phyloP scores from a whole-genome alignment of 2,329 filamentous ascomycete species.

The Hymenoscyphus fructigenus region DNA sequence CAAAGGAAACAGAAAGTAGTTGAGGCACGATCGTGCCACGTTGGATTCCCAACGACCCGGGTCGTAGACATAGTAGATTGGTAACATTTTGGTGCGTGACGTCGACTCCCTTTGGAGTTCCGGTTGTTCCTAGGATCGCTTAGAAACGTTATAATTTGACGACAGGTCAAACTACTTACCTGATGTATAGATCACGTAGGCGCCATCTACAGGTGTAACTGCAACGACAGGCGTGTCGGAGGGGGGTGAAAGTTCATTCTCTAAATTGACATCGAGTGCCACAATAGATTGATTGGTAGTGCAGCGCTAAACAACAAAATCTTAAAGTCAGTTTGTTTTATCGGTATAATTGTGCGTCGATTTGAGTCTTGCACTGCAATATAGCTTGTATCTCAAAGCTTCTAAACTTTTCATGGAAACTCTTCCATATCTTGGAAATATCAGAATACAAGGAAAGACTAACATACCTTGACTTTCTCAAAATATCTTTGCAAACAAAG shows the following conservation, averaged over 20 bases:
- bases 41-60: slow-evolving; percentile 52
- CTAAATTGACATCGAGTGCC: slow-evolving; percentile 15
- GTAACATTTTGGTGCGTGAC: slow-evolving; percentile 57
- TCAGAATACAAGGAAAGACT: too few species aligned
- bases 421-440: too few species aligned
- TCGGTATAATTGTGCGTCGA: too few species aligned
- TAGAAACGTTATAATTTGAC: slow-evolving; percentile 31
- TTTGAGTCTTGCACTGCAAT: too few species aligned
- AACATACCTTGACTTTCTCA: slow-evolving; percentile 25
- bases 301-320: slow-evolving; percentile 11
- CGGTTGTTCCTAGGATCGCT: slow-evolving; percentile 53
- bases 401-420: too few species aligned
- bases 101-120: slow-evolving; percentile 80
- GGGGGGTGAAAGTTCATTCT: not conserved
- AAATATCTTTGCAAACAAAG: slow-evolving; percentile 45
- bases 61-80: slow-evolving; percentile 51
- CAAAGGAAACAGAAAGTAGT: slow-evolving; percentile 58
- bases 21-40: slow-evolving; percentile 53
- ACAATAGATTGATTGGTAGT: slow-evolving; percentile 12
- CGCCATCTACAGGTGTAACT: slow-evolving; percentile 17
- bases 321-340: too few species aligned
- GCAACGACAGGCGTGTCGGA: slow-evolving; percentile 13
- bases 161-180: slow-evolving; percentile 43
- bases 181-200: slow-evolving; percentile 30
- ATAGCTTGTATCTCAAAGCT: too few species aligned